Conservation (phyloP, 371 early-diverging fungal genomes). For the Zychaea mexicana region DNA sequence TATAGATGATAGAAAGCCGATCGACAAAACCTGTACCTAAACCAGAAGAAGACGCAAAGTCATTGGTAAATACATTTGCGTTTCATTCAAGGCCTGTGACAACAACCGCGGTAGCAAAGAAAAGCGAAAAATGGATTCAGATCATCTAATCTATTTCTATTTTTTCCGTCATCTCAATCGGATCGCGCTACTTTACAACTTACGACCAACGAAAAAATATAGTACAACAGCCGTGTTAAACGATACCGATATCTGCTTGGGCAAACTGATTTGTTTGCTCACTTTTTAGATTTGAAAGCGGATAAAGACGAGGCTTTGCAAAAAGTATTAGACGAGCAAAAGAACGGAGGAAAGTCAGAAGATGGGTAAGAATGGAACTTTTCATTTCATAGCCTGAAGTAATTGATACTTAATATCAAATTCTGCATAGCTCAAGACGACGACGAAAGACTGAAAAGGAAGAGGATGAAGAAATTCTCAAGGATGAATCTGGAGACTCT, state of each 20-base stretch:
- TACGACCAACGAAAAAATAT: background rate
- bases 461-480: conserved; percentile 88
- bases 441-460: conserved; percentile 96
- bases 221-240: conserved; percentile 48
- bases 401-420: background rate
- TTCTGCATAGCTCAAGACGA: conserved; percentile 61
- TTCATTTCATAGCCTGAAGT: no score
- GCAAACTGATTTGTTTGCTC: conserved; percentile 80
- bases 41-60: conserved; percentile 8
- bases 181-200: background rate
- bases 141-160: background rate
- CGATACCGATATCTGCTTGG: conserved; percentile 87
- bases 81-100: background rate
- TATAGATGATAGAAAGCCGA: conserved; percentile 1
- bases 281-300: conserved; percentile 64
- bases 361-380: conserved; percentile 36
- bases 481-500: conserved; percentile 71
- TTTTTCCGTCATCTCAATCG: no score
- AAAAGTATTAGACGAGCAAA: conserved; percentile 42
- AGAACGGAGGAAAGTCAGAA: conserved; percentile 35
- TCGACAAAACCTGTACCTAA: background rate
- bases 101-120: background rate
- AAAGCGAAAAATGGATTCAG: background rate
- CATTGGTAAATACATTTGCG: background rate
- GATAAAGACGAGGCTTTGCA: conserved; percentile 46